A percentile compares a stretch with the other conserved stretches of the same genome.
Evolutionary conservation across 2,329 filamentous ascomycete species (phyloP).

Genomic region (Fusarium hainanense): DNA sequence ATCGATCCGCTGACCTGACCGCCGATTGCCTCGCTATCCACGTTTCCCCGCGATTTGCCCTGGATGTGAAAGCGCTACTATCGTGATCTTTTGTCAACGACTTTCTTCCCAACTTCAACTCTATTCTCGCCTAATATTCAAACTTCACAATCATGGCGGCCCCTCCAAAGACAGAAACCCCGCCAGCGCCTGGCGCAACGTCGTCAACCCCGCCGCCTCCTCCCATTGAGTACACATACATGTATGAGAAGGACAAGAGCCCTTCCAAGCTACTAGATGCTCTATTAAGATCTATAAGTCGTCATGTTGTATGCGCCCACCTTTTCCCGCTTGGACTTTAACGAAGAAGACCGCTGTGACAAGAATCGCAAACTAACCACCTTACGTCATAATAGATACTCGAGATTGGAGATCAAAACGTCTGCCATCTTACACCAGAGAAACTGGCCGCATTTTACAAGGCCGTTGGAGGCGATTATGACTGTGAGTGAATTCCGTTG

Average conservation of each 20-base stretch:
- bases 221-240: constrained; percentile 67
- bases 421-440: constrained; percentile 67
- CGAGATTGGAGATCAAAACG: constrained; percentile 68
- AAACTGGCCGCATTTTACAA: constrained; percentile 84
- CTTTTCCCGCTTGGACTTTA: background rate
- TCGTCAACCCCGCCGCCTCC: constrained; percentile 43
- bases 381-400: constrained; percentile 56
- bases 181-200: constrained; percentile 36
- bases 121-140: background rate
- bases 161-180: constrained; percentile 40
- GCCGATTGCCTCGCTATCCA: constrained; percentile 34
- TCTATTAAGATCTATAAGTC: constrained; percentile 74
- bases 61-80: constrained; percentile 36
- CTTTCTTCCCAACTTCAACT: constrained; percentile 5
- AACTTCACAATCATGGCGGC: constrained; percentile 40
- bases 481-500: constrained; percentile 58
- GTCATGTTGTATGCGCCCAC: constrained; percentile 71
- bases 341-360: background rate
- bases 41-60: constrained; percentile 35
- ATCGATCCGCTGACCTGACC: constrained; percentile 41
- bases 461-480: constrained; percentile 79
- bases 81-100: constrained; percentile 6
- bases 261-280: constrained; percentile 75
- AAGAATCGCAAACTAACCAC: constrained; percentile 32
- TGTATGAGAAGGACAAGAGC: constrained; percentile 75